A percentile compares a stretch with the other conserved stretches of the same genome.
Evolutionary conservation across 1,284 basidiomycete species (phyloP).

Genomic region (Ustilago esculenta): DNA sequence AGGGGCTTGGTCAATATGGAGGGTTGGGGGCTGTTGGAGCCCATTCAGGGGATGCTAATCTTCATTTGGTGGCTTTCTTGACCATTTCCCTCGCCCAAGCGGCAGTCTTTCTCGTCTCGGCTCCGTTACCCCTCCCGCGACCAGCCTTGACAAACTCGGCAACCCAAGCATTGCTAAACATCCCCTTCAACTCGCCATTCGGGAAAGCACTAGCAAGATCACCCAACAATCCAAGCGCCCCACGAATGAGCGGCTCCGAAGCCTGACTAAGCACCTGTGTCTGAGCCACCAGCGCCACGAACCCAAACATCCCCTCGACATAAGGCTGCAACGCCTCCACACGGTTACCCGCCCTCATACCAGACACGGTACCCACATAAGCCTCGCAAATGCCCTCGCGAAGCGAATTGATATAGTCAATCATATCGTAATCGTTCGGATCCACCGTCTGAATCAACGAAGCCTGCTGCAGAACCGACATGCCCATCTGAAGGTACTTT

Average conservation of each 20-base stretch:
- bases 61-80: slow-evolving; percentile 54
- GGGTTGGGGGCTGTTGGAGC: slow-evolving; percentile 30
- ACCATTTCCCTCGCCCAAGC: slow-evolving; percentile 72
- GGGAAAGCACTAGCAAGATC: slow-evolving; percentile 84
- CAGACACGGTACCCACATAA: slow-evolving; percentile 92
- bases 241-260: slow-evolving; percentile 79
- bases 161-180: slow-evolving; percentile 84
- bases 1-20: too few species aligned
- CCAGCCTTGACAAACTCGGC: slow-evolving; percentile 76
- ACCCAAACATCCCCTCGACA: slow-evolving; percentile 79
- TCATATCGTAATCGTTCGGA: slow-evolving; percentile 79
- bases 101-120: slow-evolving; percentile 70
- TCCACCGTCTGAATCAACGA: slow-evolving; percentile 71
- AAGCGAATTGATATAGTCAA: slow-evolving; percentile 89
- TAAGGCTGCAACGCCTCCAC: slow-evolving; percentile 78
- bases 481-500: slow-evolving; percentile 87
- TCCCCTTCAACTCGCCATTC: slow-evolving; percentile 71
- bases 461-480: slow-evolving; percentile 90
- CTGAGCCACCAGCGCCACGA: slow-evolving; percentile 80
- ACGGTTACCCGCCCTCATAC: slow-evolving; percentile 84
- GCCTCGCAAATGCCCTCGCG: slow-evolving; percentile 96
- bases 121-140: slow-evolving; percentile 69
- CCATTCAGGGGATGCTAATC: neutral
- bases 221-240: slow-evolving; percentile 85
- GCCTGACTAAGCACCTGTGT: slow-evolving; percentile 77